A percentile compares a stretch with the other conserved stretches of the same genome.
Conservation (phyloP, 768 basidiomycete genomes). For the Pholiota microspora region DNA sequence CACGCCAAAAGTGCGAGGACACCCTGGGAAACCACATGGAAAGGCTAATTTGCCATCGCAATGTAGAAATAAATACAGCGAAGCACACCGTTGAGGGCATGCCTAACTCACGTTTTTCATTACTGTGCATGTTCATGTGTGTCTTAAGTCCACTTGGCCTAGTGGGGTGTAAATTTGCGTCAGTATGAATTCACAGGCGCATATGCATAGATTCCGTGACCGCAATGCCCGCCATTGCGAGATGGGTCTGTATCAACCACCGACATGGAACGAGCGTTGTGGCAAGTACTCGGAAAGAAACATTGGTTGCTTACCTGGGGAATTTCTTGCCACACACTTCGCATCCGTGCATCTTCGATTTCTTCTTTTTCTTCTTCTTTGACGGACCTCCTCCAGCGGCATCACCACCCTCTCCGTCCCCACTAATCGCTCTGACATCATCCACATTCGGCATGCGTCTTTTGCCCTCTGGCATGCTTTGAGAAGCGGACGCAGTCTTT, state of each 20-base stretch:
- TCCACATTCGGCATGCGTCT: not conserved
- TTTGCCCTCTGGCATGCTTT: not conserved
- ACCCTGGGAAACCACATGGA: conserved; percentile 56
- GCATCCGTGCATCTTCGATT: conserved; percentile 55
- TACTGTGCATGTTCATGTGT: conserved; percentile 59
- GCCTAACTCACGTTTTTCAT: conserved; percentile 51
- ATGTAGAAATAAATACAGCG: not conserved
- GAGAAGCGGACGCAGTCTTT: not conserved
- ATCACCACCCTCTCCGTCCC: not conserved
- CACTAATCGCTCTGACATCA: no score
- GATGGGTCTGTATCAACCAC: no score
- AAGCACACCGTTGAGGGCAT: no score
- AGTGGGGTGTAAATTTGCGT: no score
- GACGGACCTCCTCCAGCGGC: not conserved
- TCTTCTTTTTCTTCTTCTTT: conserved; percentile 39
- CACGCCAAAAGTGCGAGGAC: conserved; percentile 69
- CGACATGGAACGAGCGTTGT: no score
- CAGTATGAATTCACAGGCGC: no score
- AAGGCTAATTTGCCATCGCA: conserved; percentile 32
- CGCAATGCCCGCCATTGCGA: not conserved
- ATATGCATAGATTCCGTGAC: no score
- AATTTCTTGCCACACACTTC: conserved; percentile 49
- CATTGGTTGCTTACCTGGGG: conserved; percentile 35
- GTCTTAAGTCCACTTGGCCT: conserved; percentile 56
- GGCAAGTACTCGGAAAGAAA: not conserved